These are phyloP conservation scores for Tylopilus vinaceipallidus DNA, from an alignment of 768 basidiomycete genomes.

Conservation along the genomic window DNA sequence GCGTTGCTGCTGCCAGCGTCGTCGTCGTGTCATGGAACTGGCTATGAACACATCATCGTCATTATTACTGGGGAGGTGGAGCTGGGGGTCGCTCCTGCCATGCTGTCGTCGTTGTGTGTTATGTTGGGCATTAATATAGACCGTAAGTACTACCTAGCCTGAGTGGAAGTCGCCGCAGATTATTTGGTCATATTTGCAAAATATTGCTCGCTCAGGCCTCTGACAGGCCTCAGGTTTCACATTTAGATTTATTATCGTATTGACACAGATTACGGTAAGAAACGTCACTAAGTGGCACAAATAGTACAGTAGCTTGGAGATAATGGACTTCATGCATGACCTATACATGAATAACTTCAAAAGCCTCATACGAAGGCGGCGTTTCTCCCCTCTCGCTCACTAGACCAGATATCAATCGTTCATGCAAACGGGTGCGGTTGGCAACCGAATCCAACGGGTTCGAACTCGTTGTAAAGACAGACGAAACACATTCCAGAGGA, in stretches of 20 bases:
- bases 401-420: slow-evolving; percentile 78
- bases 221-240: too few species aligned
- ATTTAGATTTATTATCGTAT: not conserved
- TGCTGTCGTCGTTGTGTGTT: too few species aligned
- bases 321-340: not conserved
- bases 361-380: slow-evolving; percentile 53
- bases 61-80: too few species aligned
- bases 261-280: not conserved
- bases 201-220: too few species aligned
- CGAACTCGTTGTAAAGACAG: slow-evolving; percentile 32
- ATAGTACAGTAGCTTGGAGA: not conserved
- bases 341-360: not conserved
- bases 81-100: too few species aligned
- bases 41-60: too few species aligned
- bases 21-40: too few species aligned
- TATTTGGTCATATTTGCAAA: too few species aligned
- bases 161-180: too few species aligned
- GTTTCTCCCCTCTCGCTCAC: slow-evolving; percentile 80
- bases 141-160: too few species aligned
- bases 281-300: not conserved
- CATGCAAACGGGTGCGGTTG: slow-evolving; percentile 57
- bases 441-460: slow-evolving; percentile 39
- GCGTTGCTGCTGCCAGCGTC: too few species aligned
- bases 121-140: too few species aligned
- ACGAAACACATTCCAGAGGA: slow-evolving; percentile 28